Conservation (phyloP, 83 land plant species). For the Picea engelmannii region DNA sequence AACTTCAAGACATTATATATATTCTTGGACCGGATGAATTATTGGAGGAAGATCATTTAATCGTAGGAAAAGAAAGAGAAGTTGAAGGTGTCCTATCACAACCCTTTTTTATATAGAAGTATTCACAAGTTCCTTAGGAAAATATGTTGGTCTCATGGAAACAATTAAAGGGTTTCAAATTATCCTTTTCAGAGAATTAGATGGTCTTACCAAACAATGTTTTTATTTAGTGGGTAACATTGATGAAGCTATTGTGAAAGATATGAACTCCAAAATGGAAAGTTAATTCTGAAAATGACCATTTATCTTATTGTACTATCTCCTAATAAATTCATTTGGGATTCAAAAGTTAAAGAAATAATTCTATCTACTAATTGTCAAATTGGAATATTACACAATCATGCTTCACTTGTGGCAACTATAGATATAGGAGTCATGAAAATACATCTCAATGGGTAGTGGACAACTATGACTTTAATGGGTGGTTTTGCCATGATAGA, state of each 20-base stretch:
- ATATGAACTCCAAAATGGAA: background rate
- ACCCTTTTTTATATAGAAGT: slow-evolving; percentile 21
- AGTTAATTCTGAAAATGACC: background rate
- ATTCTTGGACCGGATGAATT: slow-evolving; percentile 19
- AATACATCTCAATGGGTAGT: no score
- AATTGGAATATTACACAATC: no score
- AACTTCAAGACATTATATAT: background rate
- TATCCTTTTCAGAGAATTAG: background rate
- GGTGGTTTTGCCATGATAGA: no score
- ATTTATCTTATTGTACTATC: background rate
- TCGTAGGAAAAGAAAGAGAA: slow-evolving; percentile 26
- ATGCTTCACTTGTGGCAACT: no score
- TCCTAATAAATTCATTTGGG: background rate
- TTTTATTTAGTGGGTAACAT: no score
- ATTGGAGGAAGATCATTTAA: slow-evolving; percentile 26
- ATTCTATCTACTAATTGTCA: slow-evolving; percentile 6
- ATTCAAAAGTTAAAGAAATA: slow-evolving; percentile 1
- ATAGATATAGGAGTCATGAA: no score
- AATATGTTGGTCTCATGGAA: background rate
- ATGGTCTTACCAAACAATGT: background rate
- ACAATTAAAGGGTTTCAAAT: background rate
- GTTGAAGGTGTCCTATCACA: slow-evolving; percentile 25
- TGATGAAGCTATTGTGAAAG: background rate
- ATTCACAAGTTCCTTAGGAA: slow-evolving; percentile 10
- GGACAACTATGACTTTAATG: no score